A percentile compares a stretch with the other conserved stretches of the same genome.
Evolutionary conservation across 176 grass and related monocot species (phyloP).

Genomic region (Phyllostachys edulis): DNA sequence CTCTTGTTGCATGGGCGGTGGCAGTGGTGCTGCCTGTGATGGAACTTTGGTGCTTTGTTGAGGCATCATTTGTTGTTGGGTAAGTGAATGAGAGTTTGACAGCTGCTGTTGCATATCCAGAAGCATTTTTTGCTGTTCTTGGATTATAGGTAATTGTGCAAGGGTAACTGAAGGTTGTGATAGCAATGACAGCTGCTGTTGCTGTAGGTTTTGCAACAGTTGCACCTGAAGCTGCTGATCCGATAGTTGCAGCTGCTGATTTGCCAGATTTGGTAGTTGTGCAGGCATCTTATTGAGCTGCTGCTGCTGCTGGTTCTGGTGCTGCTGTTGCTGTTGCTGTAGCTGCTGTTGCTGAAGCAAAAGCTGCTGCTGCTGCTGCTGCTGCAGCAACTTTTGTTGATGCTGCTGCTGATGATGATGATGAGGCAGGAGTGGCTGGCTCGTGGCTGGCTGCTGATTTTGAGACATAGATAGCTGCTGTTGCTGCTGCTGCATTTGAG

Average conservation of each 20-base stretch:
- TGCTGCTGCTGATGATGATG: slow-evolving; percentile 21
- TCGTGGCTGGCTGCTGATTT: slow-evolving; percentile 38
- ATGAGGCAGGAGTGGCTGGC: slow-evolving; percentile 21
- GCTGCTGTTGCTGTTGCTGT: slow-evolving; percentile 45
- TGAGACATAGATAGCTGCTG: slow-evolving; percentile 41
- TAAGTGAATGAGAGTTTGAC: slow-evolving; percentile 56
- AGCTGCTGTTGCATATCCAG: slow-evolving; percentile 80
- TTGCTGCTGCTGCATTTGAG: slow-evolving; percentile 56
- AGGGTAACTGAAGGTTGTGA: slow-evolving; percentile 61
- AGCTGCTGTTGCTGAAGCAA: slow-evolving; percentile 56
- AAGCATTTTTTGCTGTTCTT: slow-evolving; percentile 87
- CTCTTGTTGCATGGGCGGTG: slow-evolving; percentile 46
- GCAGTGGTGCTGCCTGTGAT: slow-evolving; percentile 31
- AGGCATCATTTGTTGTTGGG: slow-evolving; percentile 65
- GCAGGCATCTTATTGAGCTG: slow-evolving; percentile 60
- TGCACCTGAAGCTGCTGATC: slow-evolving; percentile 63
- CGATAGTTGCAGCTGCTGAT: slow-evolving; percentile 51
- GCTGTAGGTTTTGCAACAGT: slow-evolving; percentile 61
- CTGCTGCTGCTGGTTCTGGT: slow-evolving; percentile 51
- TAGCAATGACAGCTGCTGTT: slow-evolving; percentile 67
- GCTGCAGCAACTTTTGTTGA: slow-evolving; percentile 24
- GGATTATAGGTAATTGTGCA: slow-evolving; percentile 69
- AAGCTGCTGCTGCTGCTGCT: slow-evolving; percentile 31
- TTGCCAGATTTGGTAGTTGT: slow-evolving; percentile 50
- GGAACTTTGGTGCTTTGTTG: slow-evolving; percentile 52